A percentile compares a stretch with the other conserved stretches of the same genome.
Evolutionary conservation across 805 yeast genomes (phyloP).

Genomic region (Lipomyces sp.): DNA sequence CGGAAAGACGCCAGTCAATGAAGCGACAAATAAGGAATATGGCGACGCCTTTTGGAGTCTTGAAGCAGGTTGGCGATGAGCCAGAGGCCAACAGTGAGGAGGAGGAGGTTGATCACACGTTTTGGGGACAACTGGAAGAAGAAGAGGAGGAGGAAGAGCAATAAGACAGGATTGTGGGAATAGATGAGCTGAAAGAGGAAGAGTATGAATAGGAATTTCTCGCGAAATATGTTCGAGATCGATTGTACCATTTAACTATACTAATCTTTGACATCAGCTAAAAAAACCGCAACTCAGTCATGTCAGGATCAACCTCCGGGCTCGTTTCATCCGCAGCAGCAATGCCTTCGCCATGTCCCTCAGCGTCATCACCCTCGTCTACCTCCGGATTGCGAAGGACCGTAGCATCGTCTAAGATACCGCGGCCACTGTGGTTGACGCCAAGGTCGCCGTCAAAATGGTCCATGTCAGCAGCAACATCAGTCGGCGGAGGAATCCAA

Average conservation of each 20-base stretch:
- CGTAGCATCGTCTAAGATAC: too few species aligned
- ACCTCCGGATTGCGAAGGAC: too few species aligned
- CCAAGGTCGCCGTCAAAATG: neutral
- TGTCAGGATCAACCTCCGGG: neutral
- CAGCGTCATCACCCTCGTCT: neutral
- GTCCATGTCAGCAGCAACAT: neutral
- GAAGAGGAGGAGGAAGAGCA: conserved; percentile 41
- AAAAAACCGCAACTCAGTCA: conserved; percentile 5
- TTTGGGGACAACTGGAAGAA: conserved; percentile 40
- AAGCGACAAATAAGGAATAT: conserved; percentile 34
- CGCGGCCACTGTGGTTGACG: neutral
- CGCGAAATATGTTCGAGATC: neutral
- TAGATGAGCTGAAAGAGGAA: conserved; percentile 16
- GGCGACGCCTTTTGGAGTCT: conserved; percentile 37
- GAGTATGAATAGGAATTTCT: neutral
- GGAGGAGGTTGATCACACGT: conserved; percentile 28
- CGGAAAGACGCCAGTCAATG: conserved; percentile 41
- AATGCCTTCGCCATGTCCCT: neutral
- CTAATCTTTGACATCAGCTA: too few species aligned
- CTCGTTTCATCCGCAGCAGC: too few species aligned
- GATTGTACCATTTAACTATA: neutral
- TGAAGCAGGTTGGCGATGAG: conserved; percentile 9
- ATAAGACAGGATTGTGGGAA: conserved; percentile 34
- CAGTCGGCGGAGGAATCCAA: neutral
- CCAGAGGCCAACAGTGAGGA: conserved; percentile 13